phyloP scores from a whole-genome alignment of 2,329 filamentous ascomycete genomes.

The Monosporascus cannonballus region DNA sequence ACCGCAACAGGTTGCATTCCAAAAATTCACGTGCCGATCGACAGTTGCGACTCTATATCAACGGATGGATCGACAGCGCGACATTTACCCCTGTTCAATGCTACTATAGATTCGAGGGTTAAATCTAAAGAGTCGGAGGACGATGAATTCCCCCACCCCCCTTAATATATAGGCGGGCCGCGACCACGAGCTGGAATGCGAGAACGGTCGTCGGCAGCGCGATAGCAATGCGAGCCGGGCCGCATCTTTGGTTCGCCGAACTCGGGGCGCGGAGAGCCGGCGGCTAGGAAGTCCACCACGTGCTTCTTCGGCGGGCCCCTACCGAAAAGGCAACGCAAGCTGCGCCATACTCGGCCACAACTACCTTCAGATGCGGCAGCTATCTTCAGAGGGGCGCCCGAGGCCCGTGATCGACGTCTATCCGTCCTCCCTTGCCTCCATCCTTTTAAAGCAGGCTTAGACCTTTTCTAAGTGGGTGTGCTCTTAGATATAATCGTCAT shows the following conservation, averaged over 20 bases:
- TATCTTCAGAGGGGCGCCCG: constrained; percentile 55
- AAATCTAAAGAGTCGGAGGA: constrained; percentile 19
- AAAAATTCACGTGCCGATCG: too few relatives aligned
- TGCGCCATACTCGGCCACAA: constrained; percentile 60
- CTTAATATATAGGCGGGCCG: constrained; percentile 11
- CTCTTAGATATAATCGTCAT: too few relatives aligned
- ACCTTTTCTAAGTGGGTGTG: too few relatives aligned
- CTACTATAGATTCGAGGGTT: constrained; percentile 8
- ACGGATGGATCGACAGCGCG: too few relatives aligned
- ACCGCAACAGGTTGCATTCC: too few relatives aligned
- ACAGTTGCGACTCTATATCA: too few relatives aligned
- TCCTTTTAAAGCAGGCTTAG: too few relatives aligned
- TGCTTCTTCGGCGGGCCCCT: constrained; percentile 65
- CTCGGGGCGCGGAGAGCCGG: constrained; percentile 32
- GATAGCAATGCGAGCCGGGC: constrained; percentile 42
- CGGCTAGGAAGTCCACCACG: constrained; percentile 50
- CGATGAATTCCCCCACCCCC: constrained; percentile 13
- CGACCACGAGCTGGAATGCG: constrained; percentile 43
- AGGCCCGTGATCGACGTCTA: constrained; percentile 66
- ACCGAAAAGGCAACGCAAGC: constrained; percentile 51
- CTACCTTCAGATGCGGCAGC: constrained; percentile 67
- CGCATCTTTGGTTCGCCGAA: constrained; percentile 29
- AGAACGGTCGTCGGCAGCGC: constrained; percentile 32
- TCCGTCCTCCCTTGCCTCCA: constrained; percentile 54
- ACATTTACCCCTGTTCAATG: too few relatives aligned